These are phyloP conservation scores for Pseudocercospora eumusae DNA, from an alignment of 2,329 filamentous ascomycete species.

Conservation along the genomic window DNA sequence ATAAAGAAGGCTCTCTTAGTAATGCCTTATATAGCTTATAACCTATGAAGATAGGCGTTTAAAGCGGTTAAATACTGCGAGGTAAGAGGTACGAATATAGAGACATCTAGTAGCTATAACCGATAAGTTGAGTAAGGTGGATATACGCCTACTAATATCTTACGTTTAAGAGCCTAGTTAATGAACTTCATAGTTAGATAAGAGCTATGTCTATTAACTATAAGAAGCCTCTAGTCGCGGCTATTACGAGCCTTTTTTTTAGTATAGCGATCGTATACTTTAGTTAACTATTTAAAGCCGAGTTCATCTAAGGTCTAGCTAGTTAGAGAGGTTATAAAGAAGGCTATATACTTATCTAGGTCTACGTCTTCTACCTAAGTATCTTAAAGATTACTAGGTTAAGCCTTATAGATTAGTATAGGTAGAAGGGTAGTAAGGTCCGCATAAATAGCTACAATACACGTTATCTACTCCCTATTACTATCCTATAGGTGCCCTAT, in stretches of 20 bases:
- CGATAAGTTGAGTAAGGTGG: too few species aligned
- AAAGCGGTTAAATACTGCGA: too few species aligned
- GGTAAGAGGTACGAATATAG: too few species aligned
- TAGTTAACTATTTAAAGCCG: not conserved
- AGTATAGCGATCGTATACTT: not conserved
- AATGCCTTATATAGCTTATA: too few species aligned
- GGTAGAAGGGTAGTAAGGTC: not conserved
- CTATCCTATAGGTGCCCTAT: not conserved
- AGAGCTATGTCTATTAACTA: not conserved
- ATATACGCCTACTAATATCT: too few species aligned
- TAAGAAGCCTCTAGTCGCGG: not conserved
- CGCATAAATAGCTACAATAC: not conserved
- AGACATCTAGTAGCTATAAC: too few species aligned
- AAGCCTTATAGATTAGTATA: conserved; percentile 7
- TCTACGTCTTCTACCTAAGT: not conserved
- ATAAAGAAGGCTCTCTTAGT: not conserved
- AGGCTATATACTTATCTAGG: not conserved
- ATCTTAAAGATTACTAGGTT: too few species aligned
- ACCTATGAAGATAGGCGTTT: too few species aligned
- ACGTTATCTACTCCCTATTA: conserved; percentile 1
- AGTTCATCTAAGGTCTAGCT: not conserved
- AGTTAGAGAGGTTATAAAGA: not conserved
- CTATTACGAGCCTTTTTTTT: too few species aligned
- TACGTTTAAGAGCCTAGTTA: too few species aligned
- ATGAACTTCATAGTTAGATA: too few species aligned